phyloP scores from a whole-genome alignment of 2,329 filamentous ascomycete species.

The Furcasterigmium furcatum region DNA sequence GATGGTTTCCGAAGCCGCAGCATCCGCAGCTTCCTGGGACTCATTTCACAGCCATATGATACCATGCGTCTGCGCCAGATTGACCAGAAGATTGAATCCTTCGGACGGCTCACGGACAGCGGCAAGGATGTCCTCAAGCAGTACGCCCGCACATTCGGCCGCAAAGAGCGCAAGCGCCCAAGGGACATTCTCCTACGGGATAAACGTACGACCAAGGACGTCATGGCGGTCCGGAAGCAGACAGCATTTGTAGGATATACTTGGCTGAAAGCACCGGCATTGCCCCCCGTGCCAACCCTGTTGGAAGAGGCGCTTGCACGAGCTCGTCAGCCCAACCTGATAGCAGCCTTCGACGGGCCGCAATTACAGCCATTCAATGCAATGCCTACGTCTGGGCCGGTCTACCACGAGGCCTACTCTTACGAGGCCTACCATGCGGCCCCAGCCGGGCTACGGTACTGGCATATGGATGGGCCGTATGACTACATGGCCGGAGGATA shows the following conservation, averaged over 20 bases:
- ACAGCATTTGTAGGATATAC: slow-evolving; percentile 89
- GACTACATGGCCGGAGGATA: background rate
- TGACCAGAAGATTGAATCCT: slow-evolving; percentile 42
- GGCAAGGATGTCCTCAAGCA: slow-evolving; percentile 42
- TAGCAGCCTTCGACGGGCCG: too few species aligned
- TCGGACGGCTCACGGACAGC: slow-evolving; percentile 25
- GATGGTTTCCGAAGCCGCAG: slow-evolving; percentile 37
- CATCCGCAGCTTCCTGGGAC: slow-evolving; percentile 28
- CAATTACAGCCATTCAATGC: too few species aligned
- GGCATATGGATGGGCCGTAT: background rate
- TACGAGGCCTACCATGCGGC: background rate
- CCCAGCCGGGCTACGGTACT: background rate
- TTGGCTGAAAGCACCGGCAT: slow-evolving; percentile 56
- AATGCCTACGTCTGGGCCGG: too few species aligned
- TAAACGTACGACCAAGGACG: slow-evolving; percentile 57
- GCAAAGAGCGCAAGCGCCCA: slow-evolving; percentile 71
- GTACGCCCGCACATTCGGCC: slow-evolving; percentile 49
- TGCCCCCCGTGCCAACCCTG: background rate
- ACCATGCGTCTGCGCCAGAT: slow-evolving; percentile 43
- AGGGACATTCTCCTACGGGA: slow-evolving; percentile 86
- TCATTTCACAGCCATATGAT: slow-evolving; percentile 46
- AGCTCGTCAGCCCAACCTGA: background rate
- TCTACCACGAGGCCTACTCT: background rate
- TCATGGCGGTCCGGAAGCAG: slow-evolving; percentile 77
- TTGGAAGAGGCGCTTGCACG: background rate